Base-by-base conservation (phyloP, 2,329 filamentous ascomycete genomes). In the Scortechinia acanthostroma region DNA sequence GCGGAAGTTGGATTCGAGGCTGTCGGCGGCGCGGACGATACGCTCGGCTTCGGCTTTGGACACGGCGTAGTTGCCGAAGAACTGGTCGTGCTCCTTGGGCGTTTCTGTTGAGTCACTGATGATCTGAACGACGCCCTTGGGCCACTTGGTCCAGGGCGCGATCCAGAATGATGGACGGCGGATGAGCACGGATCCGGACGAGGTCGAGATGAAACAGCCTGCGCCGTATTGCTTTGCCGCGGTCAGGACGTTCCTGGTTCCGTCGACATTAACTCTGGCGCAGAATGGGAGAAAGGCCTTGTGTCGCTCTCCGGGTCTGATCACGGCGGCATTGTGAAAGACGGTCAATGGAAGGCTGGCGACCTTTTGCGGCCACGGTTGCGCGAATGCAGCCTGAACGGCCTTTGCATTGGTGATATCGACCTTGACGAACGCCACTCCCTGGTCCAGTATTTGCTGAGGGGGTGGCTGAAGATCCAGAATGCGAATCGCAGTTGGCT, bases 321-420 rank as follows among this genome's bases (percentile, higher is more conserved):
- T 77, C 3, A 69, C 62, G 1, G 75, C 76, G 2, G 74, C 76
- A 1, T 70, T 77, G 58, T 80, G 76, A 52, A 74, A 77, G 14
- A 80, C 74, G 1, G 74, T 77, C 20, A 80, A 57, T 1, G 75
- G 74, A 3, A 70, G 60, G 3, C 56, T 42, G 3, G 66, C 60
- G 3, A 67, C 60, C 2, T 55, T 43, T 13, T 6, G 6, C 2
- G 65, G 59, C 76, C 76, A 80, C 3, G 68, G 61, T 19, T 60
- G 58, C 4, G 59, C 54, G 46, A 80, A 77, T 15, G 73, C 73
- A 0, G 58, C 60, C 4, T 57, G 48, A 1, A 73, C 69, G 2
- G 65, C 66, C 3, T 58, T 49, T 17, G 58, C 53, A 16, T 73
- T 71, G 2, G 70, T 66, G 51, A 79, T 73, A 53, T 80, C 70